Evolutionary conservation across 306 rosid species (phyloP).

Genomic region (Ziziphus jujuba): DNA sequence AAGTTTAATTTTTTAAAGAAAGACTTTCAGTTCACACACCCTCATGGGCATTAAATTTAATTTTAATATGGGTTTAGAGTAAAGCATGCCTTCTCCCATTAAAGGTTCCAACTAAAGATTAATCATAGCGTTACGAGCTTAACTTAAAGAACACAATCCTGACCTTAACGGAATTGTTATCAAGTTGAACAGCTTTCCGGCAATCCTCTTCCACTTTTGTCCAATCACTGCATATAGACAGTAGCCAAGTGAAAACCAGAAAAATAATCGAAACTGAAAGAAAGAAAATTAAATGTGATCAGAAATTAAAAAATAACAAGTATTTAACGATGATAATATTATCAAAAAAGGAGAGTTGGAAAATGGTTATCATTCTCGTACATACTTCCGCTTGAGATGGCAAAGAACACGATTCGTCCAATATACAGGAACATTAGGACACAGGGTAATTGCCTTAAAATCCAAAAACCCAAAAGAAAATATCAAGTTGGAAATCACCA

Average conservation of each 20-base stretch:
- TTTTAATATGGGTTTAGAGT: no score
- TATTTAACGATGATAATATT: no score
- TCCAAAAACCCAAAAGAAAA: background rate
- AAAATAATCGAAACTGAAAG: background rate
- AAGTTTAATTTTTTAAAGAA: background rate
- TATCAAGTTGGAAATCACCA: background rate
- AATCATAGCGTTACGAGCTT: background rate
- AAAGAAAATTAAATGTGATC: background rate
- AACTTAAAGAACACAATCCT: background rate
- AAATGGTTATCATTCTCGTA: conserved; percentile 23
- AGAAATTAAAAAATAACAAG: background rate
- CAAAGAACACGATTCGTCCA: conserved; percentile 93
- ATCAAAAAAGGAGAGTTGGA: background rate
- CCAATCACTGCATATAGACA: conserved; percentile 70
- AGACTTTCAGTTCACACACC: background rate
- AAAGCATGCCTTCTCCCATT: background rate
- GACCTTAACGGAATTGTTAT: conserved; percentile 74
- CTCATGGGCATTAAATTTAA: background rate
- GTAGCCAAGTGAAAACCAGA: background rate
- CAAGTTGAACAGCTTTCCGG: conserved; percentile 78
- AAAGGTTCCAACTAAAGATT: background rate
- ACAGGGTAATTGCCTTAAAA: conserved; percentile 67
- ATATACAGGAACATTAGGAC: conserved; percentile 78
- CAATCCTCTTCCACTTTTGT: conserved; percentile 78
- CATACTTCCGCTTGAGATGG: conserved; percentile 91